These are phyloP conservation scores for Suillus bovinus DNA, from an alignment of 768 basidiomycete species.

Conservation along the genomic window DNA sequence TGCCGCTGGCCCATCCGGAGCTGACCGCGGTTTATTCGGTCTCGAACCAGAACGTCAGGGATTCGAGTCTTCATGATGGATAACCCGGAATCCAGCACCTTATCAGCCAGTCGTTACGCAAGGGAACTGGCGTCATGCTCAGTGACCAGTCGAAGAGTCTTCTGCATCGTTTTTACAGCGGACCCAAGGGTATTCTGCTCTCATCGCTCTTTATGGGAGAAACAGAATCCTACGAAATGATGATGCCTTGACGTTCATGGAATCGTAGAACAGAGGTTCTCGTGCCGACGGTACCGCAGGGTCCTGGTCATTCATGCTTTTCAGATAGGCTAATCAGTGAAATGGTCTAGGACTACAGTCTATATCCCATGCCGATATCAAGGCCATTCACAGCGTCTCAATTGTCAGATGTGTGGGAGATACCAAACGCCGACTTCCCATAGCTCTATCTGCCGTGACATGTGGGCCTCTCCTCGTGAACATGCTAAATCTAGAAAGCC, in stretches of 20 bases:
- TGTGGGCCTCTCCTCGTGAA: background rate
- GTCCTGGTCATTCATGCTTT: no score
- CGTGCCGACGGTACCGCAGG: background rate
- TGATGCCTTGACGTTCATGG: background rate
- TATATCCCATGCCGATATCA: background rate
- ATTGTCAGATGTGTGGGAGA: background rate
- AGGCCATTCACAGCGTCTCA: background rate
- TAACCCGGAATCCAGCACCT: background rate
- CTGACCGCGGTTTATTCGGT: background rate
- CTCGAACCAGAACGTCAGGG: background rate
- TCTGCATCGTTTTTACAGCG: background rate
- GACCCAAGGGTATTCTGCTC: background rate
- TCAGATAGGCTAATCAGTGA: background rate
- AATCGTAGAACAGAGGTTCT: background rate
- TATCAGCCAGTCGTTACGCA: background rate
- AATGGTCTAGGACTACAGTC: background rate
- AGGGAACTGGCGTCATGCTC: background rate
- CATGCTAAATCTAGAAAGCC: background rate
- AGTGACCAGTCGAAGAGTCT: background rate
- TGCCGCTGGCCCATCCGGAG: background rate
- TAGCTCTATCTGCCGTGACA: background rate
- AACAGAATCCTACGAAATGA: background rate
- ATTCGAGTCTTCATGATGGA: background rate
- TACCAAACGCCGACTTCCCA: background rate
- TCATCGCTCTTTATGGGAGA: background rate